Conservation (phyloP, 208 protist genomes). For the Entamoeba moshkovskii region DNA sequence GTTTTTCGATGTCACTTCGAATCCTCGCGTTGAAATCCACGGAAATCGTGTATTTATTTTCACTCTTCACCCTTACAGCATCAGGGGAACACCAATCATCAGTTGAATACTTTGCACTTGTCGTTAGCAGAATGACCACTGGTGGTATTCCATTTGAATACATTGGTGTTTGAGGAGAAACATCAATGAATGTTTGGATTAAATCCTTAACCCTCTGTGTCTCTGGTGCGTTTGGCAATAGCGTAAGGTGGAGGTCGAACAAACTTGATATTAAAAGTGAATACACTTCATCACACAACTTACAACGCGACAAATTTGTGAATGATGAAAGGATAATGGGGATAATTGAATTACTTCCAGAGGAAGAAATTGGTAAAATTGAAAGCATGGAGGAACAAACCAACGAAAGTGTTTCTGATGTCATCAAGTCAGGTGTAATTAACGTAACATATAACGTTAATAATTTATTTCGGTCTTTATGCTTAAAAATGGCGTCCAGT, state of each 20-base stretch:
- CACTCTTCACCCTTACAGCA: neutral
- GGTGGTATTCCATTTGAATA: neutral
- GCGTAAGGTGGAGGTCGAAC: neutral
- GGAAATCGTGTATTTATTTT: neutral
- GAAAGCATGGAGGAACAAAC: neutral
- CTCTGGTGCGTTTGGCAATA: neutral
- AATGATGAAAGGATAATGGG: neutral
- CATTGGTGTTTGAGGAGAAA: neutral
- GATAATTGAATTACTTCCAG: neutral
- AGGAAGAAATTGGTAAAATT: neutral
- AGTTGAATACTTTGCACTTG: neutral
- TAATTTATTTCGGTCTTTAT: neutral
- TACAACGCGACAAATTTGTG: neutral
- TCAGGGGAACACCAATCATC: neutral
- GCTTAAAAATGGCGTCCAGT: neutral
- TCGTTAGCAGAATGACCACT: neutral
- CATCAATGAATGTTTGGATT: neutral
- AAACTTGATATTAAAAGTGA: neutral
- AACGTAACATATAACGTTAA: neutral
- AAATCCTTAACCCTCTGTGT: neutral
- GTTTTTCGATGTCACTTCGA: neutral
- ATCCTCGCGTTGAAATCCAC: neutral
- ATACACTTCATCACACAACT: neutral
- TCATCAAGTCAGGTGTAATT: neutral
- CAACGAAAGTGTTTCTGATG: neutral